Evolutionary conservation across 2,329 filamentous ascomycete genomes (phyloP), one percentile per base, ranked within the genome.

Genomic region (Fusarium nelsonii): DNA sequence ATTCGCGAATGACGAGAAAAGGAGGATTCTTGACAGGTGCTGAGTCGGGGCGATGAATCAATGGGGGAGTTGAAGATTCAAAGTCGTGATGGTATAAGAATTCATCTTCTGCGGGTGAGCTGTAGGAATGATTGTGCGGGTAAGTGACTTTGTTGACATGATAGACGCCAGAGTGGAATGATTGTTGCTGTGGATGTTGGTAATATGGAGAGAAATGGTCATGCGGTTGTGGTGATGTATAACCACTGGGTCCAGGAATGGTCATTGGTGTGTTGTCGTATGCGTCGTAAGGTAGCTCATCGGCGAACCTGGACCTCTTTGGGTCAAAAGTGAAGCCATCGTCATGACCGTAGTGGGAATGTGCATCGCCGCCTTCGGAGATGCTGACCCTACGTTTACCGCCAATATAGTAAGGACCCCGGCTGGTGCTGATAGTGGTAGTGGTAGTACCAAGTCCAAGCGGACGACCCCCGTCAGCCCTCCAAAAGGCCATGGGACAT

Each of bases 401-500:
- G 60, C 74, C 77, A 28, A 75, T 73, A 62, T 77, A 58, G 66
- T 79, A 78, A 36, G 73, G 75, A 52, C 58, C 69, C 57, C 59
- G 65, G 58, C 58, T 65, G 41, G 69, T 53, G 63, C 53, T 46
- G 51, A 68, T 52, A 63, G 69, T 69, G 50, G 69, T 55, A 45
- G 59, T 55, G 53, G 70, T 64, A 66, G 69, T 69, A 71, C 70
- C 70, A 70, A 72, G 73, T 66, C 70, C 70, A 70, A 73, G 73
- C 66, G 75, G 68, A 66, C 69, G 71, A 72, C 68, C 74, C 64
- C 76, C 69, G 74, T 77, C 75, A 69, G 76, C 78, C 65, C 80
- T 78, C 81, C 77, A 80, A 74, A 77, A 81, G 73, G 75, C 77
- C 78, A 79, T 81, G 70, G 78, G 77, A 77, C 79, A 81, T 77